Evolutionary conservation across 768 basidiomycete genomes (phyloP).

Genomic region (Lactarius quietus): DNA sequence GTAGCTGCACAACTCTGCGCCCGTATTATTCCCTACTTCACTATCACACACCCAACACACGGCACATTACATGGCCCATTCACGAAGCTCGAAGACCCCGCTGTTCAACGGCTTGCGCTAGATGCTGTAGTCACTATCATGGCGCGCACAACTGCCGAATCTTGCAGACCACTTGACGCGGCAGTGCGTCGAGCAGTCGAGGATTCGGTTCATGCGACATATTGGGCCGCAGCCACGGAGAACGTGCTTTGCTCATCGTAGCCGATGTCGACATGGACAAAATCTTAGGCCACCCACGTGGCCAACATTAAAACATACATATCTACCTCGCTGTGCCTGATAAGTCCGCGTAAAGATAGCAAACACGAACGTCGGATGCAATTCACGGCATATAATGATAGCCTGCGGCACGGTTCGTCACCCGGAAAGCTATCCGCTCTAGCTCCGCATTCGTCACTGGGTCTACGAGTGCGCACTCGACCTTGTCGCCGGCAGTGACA

Average conservation of each 20-base stretch:
- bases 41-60: slow-evolving; percentile 66
- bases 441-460: slow-evolving; percentile 50
- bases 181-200: slow-evolving; percentile 28
- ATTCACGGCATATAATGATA: slow-evolving; percentile 45
- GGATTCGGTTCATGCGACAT: slow-evolving; percentile 25
- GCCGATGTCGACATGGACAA: slow-evolving; percentile 35
- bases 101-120: slow-evolving; percentile 55
- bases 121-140: slow-evolving; percentile 50
- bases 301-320: not conserved
- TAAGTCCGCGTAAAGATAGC: not conserved
- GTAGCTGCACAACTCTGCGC: slow-evolving; percentile 50
- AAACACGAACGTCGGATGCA: not conserved
- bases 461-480: slow-evolving; percentile 70
- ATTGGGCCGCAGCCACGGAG: slow-evolving; percentile 23
- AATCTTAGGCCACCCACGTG: not conserved
- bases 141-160: slow-evolving; percentile 3
- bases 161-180: slow-evolving; percentile 19
- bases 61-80: slow-evolving; percentile 79
- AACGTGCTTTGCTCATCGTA: slow-evolving; percentile 7
- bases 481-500: slow-evolving; percentile 66
- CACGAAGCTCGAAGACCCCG: slow-evolving; percentile 50
- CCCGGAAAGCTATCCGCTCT: slow-evolving; percentile 59
- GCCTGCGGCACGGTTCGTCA: slow-evolving; percentile 64
- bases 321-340: not conserved
- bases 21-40: slow-evolving; percentile 77